A percentile compares a stretch with the other conserved stretches of the same genome.
Evolutionary conservation across 1,139 yeast species (phyloP).

Genomic region (Geotrichum histeridarum): DNA sequence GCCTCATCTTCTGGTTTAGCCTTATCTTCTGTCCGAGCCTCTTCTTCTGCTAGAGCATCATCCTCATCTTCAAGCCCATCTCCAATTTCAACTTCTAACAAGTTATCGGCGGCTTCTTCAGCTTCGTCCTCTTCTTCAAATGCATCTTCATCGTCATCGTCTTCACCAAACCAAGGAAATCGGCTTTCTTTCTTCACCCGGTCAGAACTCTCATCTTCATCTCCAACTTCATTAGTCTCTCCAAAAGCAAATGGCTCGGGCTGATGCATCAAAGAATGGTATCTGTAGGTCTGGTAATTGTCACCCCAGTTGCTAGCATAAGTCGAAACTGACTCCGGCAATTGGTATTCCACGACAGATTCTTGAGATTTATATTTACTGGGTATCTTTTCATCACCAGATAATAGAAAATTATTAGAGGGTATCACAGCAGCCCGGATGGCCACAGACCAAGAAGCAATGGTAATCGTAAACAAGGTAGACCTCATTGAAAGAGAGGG

Average conservation of each 20-base stretch:
- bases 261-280: conserved; percentile 15
- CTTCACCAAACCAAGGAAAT: not conserved
- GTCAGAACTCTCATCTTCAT: not conserved
- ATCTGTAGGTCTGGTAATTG: conserved; percentile 14
- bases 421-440: not conserved
- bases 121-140: not conserved
- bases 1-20: not conserved
- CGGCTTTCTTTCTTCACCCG: not conserved
- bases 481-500: not conserved
- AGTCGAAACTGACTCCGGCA: conserved; percentile 12
- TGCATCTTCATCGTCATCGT: not conserved
- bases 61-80: not conserved
- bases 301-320: conserved; percentile 19
- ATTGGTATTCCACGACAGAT: not conserved
- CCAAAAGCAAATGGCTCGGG: conserved; percentile 6
- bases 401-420: not conserved
- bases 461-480: not conserved
- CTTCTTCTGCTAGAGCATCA: conserved; percentile 1
- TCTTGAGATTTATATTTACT: not conserved
- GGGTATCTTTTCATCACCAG: too few species aligned
- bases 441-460: not conserved
- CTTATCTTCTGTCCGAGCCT: conserved; percentile 2
- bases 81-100: not conserved
- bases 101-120: not conserved
- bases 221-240: not conserved